Evolutionary conservation across 1,284 basidiomycete species (phyloP).

Genomic region (Tremellales sp.): DNA sequence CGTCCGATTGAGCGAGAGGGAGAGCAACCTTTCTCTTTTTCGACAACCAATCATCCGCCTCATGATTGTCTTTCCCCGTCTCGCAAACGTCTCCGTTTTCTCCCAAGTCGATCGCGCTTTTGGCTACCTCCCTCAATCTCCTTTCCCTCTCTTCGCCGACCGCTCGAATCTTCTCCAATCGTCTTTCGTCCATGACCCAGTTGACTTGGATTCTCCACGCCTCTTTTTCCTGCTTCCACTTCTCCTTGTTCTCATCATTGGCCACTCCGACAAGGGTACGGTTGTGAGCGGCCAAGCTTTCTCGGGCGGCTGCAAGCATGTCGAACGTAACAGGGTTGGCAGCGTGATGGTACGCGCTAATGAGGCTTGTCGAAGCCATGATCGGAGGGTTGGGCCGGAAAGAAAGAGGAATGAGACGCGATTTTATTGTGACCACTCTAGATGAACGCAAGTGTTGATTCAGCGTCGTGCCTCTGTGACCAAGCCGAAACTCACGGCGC

Average conservation of each 20-base stretch:
- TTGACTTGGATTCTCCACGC: slow-evolving; percentile 41
- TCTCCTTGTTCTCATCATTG: slow-evolving; percentile 11
- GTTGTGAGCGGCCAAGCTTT: slow-evolving; percentile 31
- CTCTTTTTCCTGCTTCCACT: slow-evolving; percentile 34
- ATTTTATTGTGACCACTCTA: slow-evolving; percentile 42
- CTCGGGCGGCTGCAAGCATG: slow-evolving; percentile 28
- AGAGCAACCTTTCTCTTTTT: slow-evolving; percentile 1
- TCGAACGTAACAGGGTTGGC: slow-evolving; percentile 35
- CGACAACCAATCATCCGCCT: slow-evolving; percentile 1
- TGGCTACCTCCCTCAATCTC: slow-evolving; percentile 24
- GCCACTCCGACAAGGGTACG: slow-evolving; percentile 38
- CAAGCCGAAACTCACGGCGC: slow-evolving; percentile 26
- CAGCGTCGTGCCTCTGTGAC: neutral
- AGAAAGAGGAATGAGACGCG: slow-evolving; percentile 34
- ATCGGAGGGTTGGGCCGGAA: slow-evolving; percentile 37
- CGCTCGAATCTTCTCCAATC: slow-evolving; percentile 39
- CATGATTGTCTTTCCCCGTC: neutral
- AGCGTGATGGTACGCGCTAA: slow-evolving; percentile 43
- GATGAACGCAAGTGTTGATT: neutral
- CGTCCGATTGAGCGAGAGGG: neutral
- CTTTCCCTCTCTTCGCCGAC: slow-evolving; percentile 38
- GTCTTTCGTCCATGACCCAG: slow-evolving; percentile 45
- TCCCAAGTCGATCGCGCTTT: slow-evolving; percentile 6
- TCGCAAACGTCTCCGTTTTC: slow-evolving; percentile 11
- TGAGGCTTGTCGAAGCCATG: slow-evolving; percentile 28